These are phyloP conservation scores for Pichia gijzeniarum DNA, from an alignment of 805 yeast genomes.

Conservation along the genomic window DNA sequence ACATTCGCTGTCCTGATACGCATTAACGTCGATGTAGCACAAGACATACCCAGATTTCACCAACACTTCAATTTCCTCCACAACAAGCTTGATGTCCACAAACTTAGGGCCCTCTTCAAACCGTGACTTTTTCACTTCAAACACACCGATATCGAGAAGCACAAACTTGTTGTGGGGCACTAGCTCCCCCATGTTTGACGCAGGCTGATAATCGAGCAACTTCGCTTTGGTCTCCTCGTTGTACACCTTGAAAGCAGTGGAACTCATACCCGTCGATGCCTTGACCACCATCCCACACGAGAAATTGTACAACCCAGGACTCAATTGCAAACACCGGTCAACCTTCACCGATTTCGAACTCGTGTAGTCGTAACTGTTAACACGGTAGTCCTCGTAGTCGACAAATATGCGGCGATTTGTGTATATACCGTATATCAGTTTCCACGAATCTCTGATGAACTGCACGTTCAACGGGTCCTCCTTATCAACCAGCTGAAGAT, in stretches of 20 bases:
- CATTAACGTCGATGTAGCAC: conserved; percentile 31
- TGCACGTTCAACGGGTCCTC: conserved; percentile 21
- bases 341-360: conserved; percentile 17
- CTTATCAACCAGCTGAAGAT: conserved; percentile 10
- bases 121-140: conserved; percentile 19
- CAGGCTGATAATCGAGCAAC: conserved; percentile 44
- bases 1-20: conserved; percentile 19
- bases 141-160: conserved; percentile 45
- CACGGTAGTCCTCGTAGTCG: conserved; percentile 31
- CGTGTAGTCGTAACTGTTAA: conserved; percentile 32
- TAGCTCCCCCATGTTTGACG: conserved; percentile 50
- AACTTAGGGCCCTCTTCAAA: conserved; percentile 18
- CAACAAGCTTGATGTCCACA: conserved; percentile 15
- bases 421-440: conserved; percentile 42
- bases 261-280: conserved; percentile 50
- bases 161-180: conserved; percentile 47
- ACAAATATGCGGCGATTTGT: conserved; percentile 49
- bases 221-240: conserved; percentile 27
- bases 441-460: conserved; percentile 50
- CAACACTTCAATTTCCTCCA: conserved; percentile 2
- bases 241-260: conserved; percentile 46
- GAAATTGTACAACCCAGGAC: conserved; percentile 45
- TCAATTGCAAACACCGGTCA: conserved; percentile 42
- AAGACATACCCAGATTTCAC: conserved; percentile 45
- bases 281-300: conserved; percentile 48